Evolutionary conservation across 2,329 filamentous ascomycete genomes (phyloP).

Genomic region (Elsinoe batatas): DNA sequence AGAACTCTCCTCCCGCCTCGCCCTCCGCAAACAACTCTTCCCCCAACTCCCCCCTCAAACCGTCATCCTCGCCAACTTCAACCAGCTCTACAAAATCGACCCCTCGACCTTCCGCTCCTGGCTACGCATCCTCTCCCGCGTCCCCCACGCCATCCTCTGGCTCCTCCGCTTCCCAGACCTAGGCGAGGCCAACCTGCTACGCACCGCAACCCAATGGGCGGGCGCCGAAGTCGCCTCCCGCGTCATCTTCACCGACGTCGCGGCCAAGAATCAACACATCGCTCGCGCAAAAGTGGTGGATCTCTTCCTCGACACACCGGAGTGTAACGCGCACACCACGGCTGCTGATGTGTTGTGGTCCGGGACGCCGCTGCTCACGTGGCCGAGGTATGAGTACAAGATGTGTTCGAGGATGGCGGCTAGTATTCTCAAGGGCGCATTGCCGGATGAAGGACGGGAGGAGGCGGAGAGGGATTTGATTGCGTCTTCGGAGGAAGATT

Average conservation of each 20-base stretch:
- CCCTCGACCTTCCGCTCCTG: slow-evolving; percentile 93
- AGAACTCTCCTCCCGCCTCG: slow-evolving; percentile 74
- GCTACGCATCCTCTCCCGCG: slow-evolving; percentile 76
- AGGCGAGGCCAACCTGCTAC: slow-evolving; percentile 73
- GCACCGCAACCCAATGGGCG: slow-evolving; percentile 75
- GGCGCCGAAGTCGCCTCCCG: slow-evolving; percentile 74
- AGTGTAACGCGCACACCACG: slow-evolving; percentile 97
- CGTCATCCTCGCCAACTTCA: slow-evolving; percentile 94
- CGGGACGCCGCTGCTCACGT: slow-evolving; percentile 81
- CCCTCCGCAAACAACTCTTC: slow-evolving; percentile 88
- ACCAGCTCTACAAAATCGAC: slow-evolving; percentile 99
- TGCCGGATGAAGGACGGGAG: slow-evolving; percentile 64
- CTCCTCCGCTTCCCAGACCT: slow-evolving; percentile 92
- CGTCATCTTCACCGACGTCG: slow-evolving; percentile 92
- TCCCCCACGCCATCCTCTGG: slow-evolving; percentile 88
- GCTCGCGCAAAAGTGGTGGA: slow-evolving; percentile 84
- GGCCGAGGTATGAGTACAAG: slow-evolving; percentile 89
- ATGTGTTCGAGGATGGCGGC: slow-evolving; percentile 99
- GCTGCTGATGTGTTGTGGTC: slow-evolving; percentile 95
- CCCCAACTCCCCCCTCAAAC: slow-evolving; percentile 70
- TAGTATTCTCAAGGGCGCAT: slow-evolving; percentile 79
- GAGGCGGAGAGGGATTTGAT: slow-evolving; percentile 66
- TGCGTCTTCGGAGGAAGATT: slow-evolving; percentile 66
- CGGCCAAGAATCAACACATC: slow-evolving; percentile 89
- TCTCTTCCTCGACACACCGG: slow-evolving; percentile 90